Evolutionary conservation across 108 stramenopile genomes (phyloP), one percentile per base, ranked within the genome.

Genomic region (Aurantiochytrium sp.): DNA sequence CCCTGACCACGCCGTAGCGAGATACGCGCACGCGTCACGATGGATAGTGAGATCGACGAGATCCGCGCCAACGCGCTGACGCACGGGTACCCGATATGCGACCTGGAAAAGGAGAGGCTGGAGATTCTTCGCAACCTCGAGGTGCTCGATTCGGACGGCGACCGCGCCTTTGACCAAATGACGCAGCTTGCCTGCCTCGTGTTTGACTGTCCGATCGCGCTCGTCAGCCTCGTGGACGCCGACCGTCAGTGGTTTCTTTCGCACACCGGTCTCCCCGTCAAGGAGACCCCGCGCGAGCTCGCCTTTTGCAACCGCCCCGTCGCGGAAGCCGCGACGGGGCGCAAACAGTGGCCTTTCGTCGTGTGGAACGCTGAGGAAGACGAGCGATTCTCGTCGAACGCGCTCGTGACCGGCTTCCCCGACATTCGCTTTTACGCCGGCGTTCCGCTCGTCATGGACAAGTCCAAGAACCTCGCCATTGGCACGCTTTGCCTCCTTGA

Each of bases 251-350:
- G 95, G 95, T 95, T 95, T 89, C 86, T 91, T 89, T 93, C 91
- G 42, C 93, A 94, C 59, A 88, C 87, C 54, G 96, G 96, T 48
- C 65, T 95, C 19, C 92, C 91, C 52, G 92, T 93, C 12, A 89
- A 93, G 55, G 94, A 96, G 91, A 95, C 95, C 32, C 95, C 94
- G 15, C 91, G 96, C 54, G 91, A 94, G 34, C 65, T 91, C 4
- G 94, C 95, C 65, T 96, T 96, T 86, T 96, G 96, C 87, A 92
- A 94, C n/a, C 94, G 96, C 55, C 91, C 94, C 55, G 91, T 96
- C 85, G 86, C 92, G 41, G 87, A 69, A 54, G 87, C 91, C 52
- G 68, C 91, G 6, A 92, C 93, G 55, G 24, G 94, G 4, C 85
- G 94, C 42, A 65, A 65, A 34, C 27, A 65, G 59, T 65, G 59